These are phyloP conservation scores for Lepidium africanum DNA, from an alignment of 345 rosid species.

Conservation along the genomic window DNA sequence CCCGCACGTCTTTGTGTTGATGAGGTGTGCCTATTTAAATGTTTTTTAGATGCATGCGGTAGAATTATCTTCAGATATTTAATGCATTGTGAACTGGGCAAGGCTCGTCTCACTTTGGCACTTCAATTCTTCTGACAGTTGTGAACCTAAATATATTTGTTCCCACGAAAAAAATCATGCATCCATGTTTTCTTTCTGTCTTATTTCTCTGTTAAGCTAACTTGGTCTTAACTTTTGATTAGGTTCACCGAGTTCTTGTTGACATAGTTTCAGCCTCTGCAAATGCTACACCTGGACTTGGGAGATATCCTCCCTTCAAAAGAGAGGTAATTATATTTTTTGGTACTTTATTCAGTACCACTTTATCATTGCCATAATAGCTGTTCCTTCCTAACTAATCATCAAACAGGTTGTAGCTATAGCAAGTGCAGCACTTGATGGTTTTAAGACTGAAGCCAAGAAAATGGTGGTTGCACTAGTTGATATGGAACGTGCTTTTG, in stretches of 20 bases:
- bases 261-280: constrained; percentile 87
- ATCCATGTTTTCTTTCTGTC: not conserved
- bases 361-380: not conserved
- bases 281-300: constrained; percentile 95
- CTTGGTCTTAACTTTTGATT: constrained; percentile 9
- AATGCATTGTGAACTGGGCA: not conserved
- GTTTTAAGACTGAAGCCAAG: constrained; percentile 84
- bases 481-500: constrained; percentile 99
- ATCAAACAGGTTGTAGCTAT: constrained; percentile 69
- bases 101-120: not conserved
- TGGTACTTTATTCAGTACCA: not conserved
- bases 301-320: constrained; percentile 96
- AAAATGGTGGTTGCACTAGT: constrained; percentile 97
- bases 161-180: not conserved
- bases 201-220: constrained; percentile 2
- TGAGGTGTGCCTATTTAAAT: constrained; percentile 48
- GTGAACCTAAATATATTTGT: not conserved
- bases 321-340: constrained; percentile 55
- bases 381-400: not conserved
- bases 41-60: not conserved
- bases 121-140: not conserved
- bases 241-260: constrained; percentile 94
- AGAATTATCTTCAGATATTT: not conserved
- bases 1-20: constrained; percentile 93
- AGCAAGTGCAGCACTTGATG: constrained; percentile 89